Evolutionary conservation across 2,329 filamentous ascomycete genomes (phyloP).

Genomic region (Alternaria brassicicola): DNA sequence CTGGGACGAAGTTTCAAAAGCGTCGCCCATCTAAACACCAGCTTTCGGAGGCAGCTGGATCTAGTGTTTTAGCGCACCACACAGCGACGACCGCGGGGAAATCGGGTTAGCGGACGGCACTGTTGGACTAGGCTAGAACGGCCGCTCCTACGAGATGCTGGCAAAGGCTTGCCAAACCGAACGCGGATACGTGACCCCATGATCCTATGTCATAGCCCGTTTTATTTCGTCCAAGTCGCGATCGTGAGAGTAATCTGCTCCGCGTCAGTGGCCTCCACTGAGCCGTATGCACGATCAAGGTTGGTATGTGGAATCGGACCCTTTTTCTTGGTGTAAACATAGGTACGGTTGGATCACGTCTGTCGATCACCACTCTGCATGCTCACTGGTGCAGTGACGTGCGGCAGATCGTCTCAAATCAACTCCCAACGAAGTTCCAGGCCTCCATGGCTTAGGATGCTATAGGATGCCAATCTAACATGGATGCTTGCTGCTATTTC

Average conservation of each 20-base stretch:
- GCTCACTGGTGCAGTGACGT: conserved; percentile 21
- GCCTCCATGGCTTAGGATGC: conserved; percentile 24
- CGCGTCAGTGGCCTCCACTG: conserved; percentile 5
- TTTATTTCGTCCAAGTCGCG: conserved; percentile 9
- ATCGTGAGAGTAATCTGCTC: not conserved
- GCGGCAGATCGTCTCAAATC: conserved; percentile 19
- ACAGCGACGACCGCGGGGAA: conserved; percentile 43
- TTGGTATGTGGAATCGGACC: conserved; percentile 10
- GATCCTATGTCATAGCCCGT: conserved; percentile 7
- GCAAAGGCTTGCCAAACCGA: conserved; percentile 25
- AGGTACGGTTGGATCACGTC: conserved; percentile 19
- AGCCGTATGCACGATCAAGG: conserved; percentile 13
- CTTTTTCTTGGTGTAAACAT: conserved; percentile 13
- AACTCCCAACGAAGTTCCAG: conserved; percentile 35
- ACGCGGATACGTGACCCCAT: conserved; percentile 24
- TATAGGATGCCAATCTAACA: conserved; percentile 21
- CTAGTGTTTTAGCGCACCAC: conserved; percentile 44
- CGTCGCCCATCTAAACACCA: conserved; percentile 40
- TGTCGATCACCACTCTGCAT: conserved; percentile 21
- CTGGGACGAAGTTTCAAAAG: conserved; percentile 44
- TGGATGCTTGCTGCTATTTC: conserved; percentile 28
- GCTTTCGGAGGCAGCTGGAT: conserved; percentile 39
- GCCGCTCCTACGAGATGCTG: conserved; percentile 37
- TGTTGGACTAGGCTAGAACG: conserved; percentile 37
- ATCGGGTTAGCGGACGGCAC: conserved; percentile 37